Base-by-base conservation (phyloP, 306 rosid genomes). In the Datisca glomerata region DNA sequence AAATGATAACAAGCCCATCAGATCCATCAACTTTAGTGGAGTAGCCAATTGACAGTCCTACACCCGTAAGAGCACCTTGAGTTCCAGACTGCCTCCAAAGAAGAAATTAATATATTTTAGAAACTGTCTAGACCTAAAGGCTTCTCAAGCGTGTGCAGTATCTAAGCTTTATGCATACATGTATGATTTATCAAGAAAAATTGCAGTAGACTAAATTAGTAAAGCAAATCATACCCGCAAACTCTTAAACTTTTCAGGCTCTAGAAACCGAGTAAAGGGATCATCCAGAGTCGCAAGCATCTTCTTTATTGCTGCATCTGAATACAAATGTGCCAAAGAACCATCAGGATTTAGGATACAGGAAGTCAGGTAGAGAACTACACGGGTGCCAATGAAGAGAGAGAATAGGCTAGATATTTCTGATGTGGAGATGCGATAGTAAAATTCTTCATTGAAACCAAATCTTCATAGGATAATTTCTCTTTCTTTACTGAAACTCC, bases 41-140 rank as follows among this genome's bases (percentile, higher is more conserved):
- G 68, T 83, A 84, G 66, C 98, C 86, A 65, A 89, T 84, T 18
- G 98, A 89, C 61, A 89, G 55, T 49, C 98, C 98, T 28, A 89
- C 73, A 42, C 95, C 98, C 50, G 98, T 89, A 72, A 89, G 69
- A 58, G 93, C 72, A 11, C 91, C 95, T 72, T 59, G 77, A 56
- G 95, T 74, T 73, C 98, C 98, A 61, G 98, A 89, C 98, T 84
- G 91, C 86, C 93, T 84, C 84, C 78, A 80, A 68, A 64, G 68
- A 73, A 68, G 50, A 77, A 59, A 71, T 52, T 31, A 51, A 48
- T 34, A 66, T 36, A 41, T 68, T 53, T 67, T 50, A 57, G 76
- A 57, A 55, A 59, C 22, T 50, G 31, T 6, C 24, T 36, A 23
- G 5, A 21, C 18, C 17, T 9, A 47, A 32, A n/a, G 29, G 8